phyloP scores from a whole-genome alignment of 2,329 filamentous ascomycete species.

The Dryadomyces quercus-mongolicae region DNA sequence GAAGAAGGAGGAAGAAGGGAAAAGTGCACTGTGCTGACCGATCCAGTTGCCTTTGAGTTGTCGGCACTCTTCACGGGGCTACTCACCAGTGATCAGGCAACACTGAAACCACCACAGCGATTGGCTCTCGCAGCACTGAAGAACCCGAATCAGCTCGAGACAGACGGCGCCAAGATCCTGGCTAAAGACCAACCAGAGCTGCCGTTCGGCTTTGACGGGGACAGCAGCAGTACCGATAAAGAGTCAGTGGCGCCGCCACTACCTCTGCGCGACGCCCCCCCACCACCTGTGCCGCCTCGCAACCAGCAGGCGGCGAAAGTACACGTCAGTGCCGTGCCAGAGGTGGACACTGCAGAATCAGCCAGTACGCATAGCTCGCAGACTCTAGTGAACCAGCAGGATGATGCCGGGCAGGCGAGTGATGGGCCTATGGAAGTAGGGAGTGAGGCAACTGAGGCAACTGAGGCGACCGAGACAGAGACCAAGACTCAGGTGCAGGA shows the following conservation, averaged over 20 bases:
- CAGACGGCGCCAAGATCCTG: conserved; percentile 10
- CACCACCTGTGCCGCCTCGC: conserved; percentile 18
- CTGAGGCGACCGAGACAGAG: not conserved
- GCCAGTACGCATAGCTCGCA: conserved; percentile 37
- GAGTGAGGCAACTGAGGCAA: not conserved
- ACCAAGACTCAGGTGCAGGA: not conserved
- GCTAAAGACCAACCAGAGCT: conserved; percentile 4
- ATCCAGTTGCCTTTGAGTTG: conserved; percentile 61
- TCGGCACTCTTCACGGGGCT: conserved; percentile 58
- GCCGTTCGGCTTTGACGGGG: not conserved
- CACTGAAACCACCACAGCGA: conserved; percentile 60
- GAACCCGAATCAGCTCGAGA: conserved; percentile 16
- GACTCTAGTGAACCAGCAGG: conserved; percentile 35
- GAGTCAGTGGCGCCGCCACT: conserved; percentile 28
- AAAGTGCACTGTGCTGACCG: not conserved
- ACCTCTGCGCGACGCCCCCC: conserved; percentile 33
- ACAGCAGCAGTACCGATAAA: not conserved
- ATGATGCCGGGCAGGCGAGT: conserved; percentile 19
- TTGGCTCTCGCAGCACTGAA: conserved; percentile 68
- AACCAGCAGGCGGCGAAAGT: conserved; percentile 13
- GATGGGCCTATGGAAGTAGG: conserved; percentile 2
- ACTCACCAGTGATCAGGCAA: conserved; percentile 46
- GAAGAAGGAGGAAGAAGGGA: not conserved
- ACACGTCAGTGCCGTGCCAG: conserved; percentile 12
- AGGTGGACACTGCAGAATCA: conserved; percentile 24